phyloP scores from a whole-genome alignment of 2,329 filamentous ascomycete genomes.

The Colletotrichum sp. region DNA sequence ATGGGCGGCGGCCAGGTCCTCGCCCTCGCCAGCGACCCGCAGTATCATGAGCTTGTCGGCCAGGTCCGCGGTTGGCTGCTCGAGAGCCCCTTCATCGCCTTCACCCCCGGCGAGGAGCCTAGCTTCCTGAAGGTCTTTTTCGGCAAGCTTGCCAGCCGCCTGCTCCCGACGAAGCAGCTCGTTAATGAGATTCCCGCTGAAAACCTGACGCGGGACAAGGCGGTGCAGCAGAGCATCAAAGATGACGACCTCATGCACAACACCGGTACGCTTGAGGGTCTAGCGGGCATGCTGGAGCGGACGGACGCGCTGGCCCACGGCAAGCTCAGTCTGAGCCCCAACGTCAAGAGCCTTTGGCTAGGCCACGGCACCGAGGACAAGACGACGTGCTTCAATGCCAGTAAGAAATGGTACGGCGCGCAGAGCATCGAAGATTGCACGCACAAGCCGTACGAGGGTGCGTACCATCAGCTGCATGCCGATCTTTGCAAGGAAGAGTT shows the following conservation, averaged over 20 bases:
- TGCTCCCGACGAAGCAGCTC: conserved; percentile 73
- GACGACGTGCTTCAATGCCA: conserved; percentile 69
- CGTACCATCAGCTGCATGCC: conserved; percentile 76
- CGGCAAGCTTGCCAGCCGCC: conserved; percentile 69
- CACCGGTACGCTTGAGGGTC: conserved; percentile 83
- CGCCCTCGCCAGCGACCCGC: conserved; percentile 57
- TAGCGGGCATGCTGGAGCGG: conserved; percentile 80
- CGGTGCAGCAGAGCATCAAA: conserved; percentile 62
- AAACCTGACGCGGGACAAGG: conserved; percentile 71
- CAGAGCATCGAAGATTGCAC: conserved; percentile 69
- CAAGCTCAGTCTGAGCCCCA: conserved; percentile 52
- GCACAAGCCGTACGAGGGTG: conserved; percentile 77
- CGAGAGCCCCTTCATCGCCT: conserved; percentile 80
- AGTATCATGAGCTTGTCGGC: conserved; percentile 58
- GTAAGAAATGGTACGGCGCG: conserved; percentile 66
- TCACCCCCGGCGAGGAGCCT: conserved; percentile 71
- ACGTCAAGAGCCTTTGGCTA: conserved; percentile 71
- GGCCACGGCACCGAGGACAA: conserved; percentile 79
- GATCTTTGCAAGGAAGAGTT: conserved; percentile 62
- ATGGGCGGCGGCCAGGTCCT: conserved; percentile 88
- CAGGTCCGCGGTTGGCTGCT: conserved; percentile 76
- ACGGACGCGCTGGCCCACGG: conserved; percentile 65
- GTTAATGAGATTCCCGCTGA: conserved; percentile 68
- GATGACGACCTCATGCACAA: conserved; percentile 79
- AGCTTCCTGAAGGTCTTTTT: conserved; percentile 64